Percentiles rank a stretch among this genome's conserved stretches.
phyloP scores from a whole-genome alignment of 805 yeast species.

The Yueomyces sp. region DNA sequence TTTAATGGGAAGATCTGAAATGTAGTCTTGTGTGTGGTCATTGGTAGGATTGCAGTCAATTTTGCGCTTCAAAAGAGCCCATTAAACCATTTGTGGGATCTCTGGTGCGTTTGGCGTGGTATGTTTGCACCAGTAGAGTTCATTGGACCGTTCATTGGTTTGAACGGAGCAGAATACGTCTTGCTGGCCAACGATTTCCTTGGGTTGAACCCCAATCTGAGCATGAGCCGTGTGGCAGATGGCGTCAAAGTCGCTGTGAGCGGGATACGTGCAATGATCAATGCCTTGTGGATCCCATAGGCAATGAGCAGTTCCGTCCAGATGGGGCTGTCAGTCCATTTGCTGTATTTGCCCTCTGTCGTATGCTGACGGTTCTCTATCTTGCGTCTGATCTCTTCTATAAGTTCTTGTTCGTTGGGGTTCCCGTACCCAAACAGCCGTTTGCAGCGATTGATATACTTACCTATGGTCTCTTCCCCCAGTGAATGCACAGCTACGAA shows the following conservation, averaged over 20 bases:
- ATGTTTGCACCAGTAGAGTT: no score
- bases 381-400: conserved; percentile 24
- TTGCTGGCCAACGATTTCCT: no score
- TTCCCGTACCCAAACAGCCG: conserved; percentile 50
- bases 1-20: no score
- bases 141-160: no score
- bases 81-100: not conserved
- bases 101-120: not conserved
- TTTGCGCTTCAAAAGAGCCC: not conserved
- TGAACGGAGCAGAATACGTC: no score
- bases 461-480: conserved; percentile 72
- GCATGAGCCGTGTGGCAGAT: conserved; percentile 35
- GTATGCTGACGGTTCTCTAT: conserved; percentile 8
- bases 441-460: conserved; percentile 49
- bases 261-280: conserved; percentile 76
- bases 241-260: conserved; percentile 90
- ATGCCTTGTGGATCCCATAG: conserved; percentile 82
- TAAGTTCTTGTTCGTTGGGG: conserved; percentile 27
- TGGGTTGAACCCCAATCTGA: not conserved
- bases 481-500: conserved; percentile 70
- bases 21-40: no score
- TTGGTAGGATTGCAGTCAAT: no score
- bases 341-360: conserved; percentile 5
- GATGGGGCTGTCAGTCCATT: conserved; percentile 28
- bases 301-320: conserved; percentile 83